A percentile compares a stretch with the other conserved stretches of the same genome.
Evolutionary conservation across 768 basidiomycete species (phyloP).

Genomic region (Boletus barrowsii): DNA sequence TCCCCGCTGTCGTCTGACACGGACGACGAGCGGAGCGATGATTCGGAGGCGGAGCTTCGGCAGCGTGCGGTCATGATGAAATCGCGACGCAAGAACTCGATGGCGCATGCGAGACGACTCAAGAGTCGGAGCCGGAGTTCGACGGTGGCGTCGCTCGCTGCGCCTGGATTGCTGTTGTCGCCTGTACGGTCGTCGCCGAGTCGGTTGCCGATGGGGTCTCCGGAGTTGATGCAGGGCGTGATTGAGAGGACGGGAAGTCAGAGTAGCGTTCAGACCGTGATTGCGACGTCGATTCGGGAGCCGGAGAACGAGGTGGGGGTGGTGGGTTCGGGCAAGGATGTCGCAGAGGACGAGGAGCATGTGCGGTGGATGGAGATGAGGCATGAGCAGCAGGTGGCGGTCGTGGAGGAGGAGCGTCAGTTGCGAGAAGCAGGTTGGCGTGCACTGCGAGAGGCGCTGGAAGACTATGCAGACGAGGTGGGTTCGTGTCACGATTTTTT

Average conservation of each 20-base stretch:
- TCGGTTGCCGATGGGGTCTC: slow-evolving; percentile 6
- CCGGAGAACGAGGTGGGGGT: slow-evolving; percentile 28
- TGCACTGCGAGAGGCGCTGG: slow-evolving; percentile 52
- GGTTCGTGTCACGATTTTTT: slow-evolving; percentile 3
- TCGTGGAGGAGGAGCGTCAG: slow-evolving; percentile 48
- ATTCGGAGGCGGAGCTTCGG: slow-evolving; percentile 12
- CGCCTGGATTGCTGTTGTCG: slow-evolving; percentile 24
- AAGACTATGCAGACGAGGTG: slow-evolving; percentile 64
- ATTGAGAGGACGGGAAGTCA: slow-evolving; percentile 51
- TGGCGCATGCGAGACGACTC: slow-evolving; percentile 11
- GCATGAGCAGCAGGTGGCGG: slow-evolving; percentile 14
- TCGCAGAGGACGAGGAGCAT: slow-evolving; percentile 30
- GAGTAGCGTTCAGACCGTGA: slow-evolving; percentile 72
- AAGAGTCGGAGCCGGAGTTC: slow-evolving; percentile 59
- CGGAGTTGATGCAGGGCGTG: slow-evolving; percentile 11
- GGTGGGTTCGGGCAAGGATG: slow-evolving; percentile 16
- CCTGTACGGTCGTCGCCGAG: slow-evolving; percentile 15
- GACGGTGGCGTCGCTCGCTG: slow-evolving; percentile 60
- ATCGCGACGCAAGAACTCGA: slow-evolving; percentile 31
- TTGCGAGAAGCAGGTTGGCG: slow-evolving; percentile 56
- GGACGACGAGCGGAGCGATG: slow-evolving; percentile 46
- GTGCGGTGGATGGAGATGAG: slow-evolving; percentile 29
- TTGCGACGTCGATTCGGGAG: slow-evolving; percentile 48
- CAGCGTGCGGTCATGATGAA: slow-evolving; percentile 3
- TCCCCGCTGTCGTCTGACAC: slow-evolving; percentile 61